phyloP scores from a whole-genome alignment of 2,329 filamentous ascomycete species.

The Xylariaceae sp. region DNA sequence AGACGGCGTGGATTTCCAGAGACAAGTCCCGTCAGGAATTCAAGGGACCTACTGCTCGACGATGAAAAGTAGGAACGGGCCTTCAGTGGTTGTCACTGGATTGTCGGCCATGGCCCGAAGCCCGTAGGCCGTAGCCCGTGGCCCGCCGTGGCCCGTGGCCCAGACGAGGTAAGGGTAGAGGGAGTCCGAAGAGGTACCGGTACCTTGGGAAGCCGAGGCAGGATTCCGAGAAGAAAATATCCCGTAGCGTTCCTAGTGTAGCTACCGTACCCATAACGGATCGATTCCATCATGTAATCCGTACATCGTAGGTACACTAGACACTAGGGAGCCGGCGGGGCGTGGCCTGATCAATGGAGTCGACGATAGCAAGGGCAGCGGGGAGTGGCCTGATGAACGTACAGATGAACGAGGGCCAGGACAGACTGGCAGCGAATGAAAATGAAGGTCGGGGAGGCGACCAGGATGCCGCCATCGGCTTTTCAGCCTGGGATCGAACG shows the following conservation, averaged over 20 bases:
- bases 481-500: slow-evolving; percentile 29
- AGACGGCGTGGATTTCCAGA: not conserved
- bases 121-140: too few relatives aligned
- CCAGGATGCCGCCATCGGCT: slow-evolving; percentile 27
- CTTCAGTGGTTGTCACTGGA: not conserved
- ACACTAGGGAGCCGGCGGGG: slow-evolving; percentile 11
- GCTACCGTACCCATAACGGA: not conserved
- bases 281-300: not conserved
- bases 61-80: not conserved
- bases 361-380: slow-evolving; percentile 16
- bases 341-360: slow-evolving; percentile 14
- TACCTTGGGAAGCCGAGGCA: slow-evolving; percentile 8
- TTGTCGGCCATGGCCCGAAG: not conserved
- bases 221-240: not conserved
- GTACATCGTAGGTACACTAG: not conserved
- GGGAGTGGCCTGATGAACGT: slow-evolving; percentile 15
- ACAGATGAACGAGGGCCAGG: slow-evolving; percentile 10
- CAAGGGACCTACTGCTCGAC: too few relatives aligned
- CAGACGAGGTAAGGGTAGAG: too few relatives aligned
- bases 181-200: slow-evolving; percentile 5
- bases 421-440: slow-evolving; percentile 20
- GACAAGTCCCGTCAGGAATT: too few relatives aligned
- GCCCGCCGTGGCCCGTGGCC: too few relatives aligned
- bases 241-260: not conserved
- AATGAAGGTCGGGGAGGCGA: slow-evolving; percentile 8